Base-by-base conservation (phyloP, 2,329 filamentous ascomycete genomes). In the Periconia macrospinosa region DNA sequence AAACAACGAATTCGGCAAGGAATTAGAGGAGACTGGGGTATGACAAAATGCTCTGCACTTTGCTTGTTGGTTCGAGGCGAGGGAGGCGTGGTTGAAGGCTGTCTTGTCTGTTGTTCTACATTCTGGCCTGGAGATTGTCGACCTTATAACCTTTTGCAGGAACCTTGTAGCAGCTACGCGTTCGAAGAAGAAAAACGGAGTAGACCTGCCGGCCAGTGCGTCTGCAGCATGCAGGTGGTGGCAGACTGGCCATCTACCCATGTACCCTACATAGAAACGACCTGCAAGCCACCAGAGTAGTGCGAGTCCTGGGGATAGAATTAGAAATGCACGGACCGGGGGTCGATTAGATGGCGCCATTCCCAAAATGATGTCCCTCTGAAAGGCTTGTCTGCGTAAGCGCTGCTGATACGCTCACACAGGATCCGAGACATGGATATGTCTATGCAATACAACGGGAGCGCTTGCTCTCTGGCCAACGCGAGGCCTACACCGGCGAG, bases 341-440 rank as follows among this genome's bases (percentile, higher is more conserved):
- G 19, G 53, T 46, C 44, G 23, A 48, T 45, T 47, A 57, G 65
- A 65, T 62, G 56, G 58, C 61, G 61, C 63, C 48, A 63, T 61
- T 52, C 63, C 63, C 35, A 47, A 49, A 59, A 41, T 35, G 59
- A 63, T 47, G 59, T 51, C 55, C 55, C 63, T 59, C 54, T 43
- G 52, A 59, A 54, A 63, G 54, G 65, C 66, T 68, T 68, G 61
- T 62, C 47, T 48, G 55, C 56, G 54, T 55, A 52, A 52, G 59
- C 59, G 60, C 58, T 59, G 53, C 63, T 71, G 62, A 71, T 71
- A 69, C 65, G 66, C 60, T 50, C 43, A 53, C 49, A 42, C 47
- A 45, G 30, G 62, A 63, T 63, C 55, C 49, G 53, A 58, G 52
- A 42, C 58, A 60, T 50, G 62, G 61, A 52, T 45, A 46, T 17